Evolutionary conservation across 345 rosid genomes (phyloP).

Genomic region (Gossypium longicalyx): DNA sequence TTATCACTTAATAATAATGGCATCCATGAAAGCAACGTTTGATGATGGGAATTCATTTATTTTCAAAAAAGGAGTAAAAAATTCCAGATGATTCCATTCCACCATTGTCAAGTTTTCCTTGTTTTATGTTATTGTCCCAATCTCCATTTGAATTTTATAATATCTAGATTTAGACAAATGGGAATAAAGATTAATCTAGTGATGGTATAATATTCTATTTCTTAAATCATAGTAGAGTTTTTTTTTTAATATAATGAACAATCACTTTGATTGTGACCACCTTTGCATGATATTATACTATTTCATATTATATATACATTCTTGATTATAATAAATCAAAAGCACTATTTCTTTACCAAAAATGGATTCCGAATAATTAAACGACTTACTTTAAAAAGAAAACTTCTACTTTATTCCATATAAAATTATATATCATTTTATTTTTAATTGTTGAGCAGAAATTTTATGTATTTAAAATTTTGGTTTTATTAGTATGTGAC

Average conservation of each 20-base stretch:
- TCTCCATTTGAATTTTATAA: not conserved
- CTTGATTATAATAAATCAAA: not conserved
- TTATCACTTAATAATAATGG: constrained; percentile 12
- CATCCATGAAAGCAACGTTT: constrained; percentile 21
- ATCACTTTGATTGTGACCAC: constrained; percentile 7
- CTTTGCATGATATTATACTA: not conserved
- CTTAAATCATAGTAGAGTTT: not conserved
- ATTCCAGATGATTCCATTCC: not conserved
- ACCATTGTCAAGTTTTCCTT: not conserved
- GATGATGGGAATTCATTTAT: constrained; percentile 13
- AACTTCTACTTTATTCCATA: not conserved
- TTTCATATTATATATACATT: not conserved
- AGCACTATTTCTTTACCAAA: not conserved
- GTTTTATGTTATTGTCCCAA: not conserved
- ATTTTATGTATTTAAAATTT: no score
- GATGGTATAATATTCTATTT: not conserved
- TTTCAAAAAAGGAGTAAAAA: not conserved
- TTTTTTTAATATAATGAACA: not conserved
- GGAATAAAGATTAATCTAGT: not conserved
- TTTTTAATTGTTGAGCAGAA: not conserved
- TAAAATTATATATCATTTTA: not conserved
- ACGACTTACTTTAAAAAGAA: constrained; percentile 15
- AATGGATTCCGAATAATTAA: not conserved
- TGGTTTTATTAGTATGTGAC: no score
- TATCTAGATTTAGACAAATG: not conserved